Percentiles rank a stretch among this genome's conserved stretches.
phyloP scores from a whole-genome alignment of 805 yeast species.

The Zygosaccharomyces pseudorouxii region DNA sequence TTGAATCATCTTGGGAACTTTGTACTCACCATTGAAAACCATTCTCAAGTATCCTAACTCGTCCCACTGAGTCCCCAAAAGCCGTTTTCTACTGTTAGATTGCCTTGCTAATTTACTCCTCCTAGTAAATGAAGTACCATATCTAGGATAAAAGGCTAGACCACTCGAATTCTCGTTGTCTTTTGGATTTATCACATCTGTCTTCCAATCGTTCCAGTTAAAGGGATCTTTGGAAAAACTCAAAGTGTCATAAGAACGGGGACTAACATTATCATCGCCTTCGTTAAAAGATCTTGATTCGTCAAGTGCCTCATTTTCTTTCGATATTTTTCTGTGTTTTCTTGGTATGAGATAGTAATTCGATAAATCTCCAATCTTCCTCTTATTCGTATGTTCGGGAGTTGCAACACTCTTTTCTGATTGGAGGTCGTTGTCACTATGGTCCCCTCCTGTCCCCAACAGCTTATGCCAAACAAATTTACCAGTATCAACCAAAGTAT shows the following conservation, averaged over 20 bases:
- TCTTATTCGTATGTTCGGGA: background rate
- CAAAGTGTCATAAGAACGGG: background rate
- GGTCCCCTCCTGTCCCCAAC: background rate
- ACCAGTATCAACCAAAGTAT: constrained; percentile 13
- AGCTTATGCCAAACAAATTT: constrained; percentile 13
- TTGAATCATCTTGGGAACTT: constrained; percentile 30
- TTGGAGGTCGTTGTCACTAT: background rate
- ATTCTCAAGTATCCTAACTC: constrained; percentile 32
- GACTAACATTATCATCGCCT: background rate
- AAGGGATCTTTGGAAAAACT: constrained; percentile 29
- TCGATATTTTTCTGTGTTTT: constrained; percentile 2
- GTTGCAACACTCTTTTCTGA: background rate
- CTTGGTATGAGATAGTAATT: constrained; percentile 7
- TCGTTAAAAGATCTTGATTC: constrained; percentile 1
- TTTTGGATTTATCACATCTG: constrained; percentile 37
- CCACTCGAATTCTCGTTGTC: background rate
- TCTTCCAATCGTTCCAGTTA: constrained; percentile 27
- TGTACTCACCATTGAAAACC: constrained; percentile 36
- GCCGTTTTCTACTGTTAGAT: constrained; percentile 10
- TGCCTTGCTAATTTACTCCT: constrained; percentile 14
- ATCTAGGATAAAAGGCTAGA: constrained; percentile 19
- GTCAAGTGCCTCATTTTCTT: background rate
- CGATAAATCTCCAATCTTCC: background rate
- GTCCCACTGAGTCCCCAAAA: constrained; percentile 21
- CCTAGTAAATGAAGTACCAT: constrained; percentile 38